Percentiles rank a stretch among this genome's conserved stretches.
Evolutionary conservation across 768 basidiomycete genomes (phyloP).

Genomic region (Russula lepida): DNA sequence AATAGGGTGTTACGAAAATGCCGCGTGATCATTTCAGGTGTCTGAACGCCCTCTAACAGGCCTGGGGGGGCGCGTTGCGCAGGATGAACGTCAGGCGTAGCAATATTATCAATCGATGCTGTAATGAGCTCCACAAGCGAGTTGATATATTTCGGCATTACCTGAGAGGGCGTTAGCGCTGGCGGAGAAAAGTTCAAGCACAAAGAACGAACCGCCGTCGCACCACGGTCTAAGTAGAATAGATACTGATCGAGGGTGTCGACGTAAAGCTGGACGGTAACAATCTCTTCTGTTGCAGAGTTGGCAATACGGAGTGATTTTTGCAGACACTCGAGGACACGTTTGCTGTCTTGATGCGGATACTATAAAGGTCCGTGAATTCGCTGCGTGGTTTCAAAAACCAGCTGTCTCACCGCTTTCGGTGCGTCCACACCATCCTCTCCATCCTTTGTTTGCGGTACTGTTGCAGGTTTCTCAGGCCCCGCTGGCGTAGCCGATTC

Average conservation of each 20-base stretch:
- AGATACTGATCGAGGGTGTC: constrained; percentile 94
- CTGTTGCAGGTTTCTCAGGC: constrained; percentile 27
- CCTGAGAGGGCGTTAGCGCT: constrained; percentile 34
- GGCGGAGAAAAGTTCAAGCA: neutral
- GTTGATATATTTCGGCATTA: constrained; percentile 94
- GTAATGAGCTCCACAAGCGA: constrained; percentile 94
- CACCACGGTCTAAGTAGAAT: constrained; percentile 91
- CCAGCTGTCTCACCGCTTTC: constrained; percentile 25
- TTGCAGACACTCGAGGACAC: constrained; percentile 94
- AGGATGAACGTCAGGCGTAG: constrained; percentile 80
- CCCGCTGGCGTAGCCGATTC: constrained; percentile 32
- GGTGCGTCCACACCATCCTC: constrained; percentile 32
- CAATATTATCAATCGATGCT: constrained; percentile 85
- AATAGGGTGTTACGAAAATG: constrained; percentile 89
- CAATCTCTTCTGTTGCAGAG: constrained; percentile 93
- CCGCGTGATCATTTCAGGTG: constrained; percentile 86
- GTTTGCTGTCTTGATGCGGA: constrained; percentile 90
- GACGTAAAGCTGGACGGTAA: constrained; percentile 92
- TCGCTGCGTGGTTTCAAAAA: neutral
- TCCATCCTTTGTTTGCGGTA: constrained; percentile 33
- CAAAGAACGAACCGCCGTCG: constrained; percentile 64
- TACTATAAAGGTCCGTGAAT: constrained; percentile 37
- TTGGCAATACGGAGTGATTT: constrained; percentile 95
- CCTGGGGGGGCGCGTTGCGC: constrained; percentile 82
- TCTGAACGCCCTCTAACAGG: constrained; percentile 84